Conservation (phyloP, 2,329 filamentous ascomycete genomes). For the Zalaria sp. region DNA sequence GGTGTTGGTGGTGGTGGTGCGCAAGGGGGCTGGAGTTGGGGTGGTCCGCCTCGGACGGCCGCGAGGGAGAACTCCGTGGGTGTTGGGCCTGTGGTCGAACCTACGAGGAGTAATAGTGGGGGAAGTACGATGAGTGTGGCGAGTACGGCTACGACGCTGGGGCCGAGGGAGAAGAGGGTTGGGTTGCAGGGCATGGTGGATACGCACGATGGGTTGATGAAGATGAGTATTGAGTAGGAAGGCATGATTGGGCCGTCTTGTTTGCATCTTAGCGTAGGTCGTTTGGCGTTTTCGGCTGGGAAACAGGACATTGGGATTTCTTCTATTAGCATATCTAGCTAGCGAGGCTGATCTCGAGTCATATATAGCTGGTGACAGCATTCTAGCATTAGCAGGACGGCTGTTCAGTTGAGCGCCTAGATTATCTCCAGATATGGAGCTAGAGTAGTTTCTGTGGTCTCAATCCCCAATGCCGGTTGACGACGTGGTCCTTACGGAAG, state of each 20-base stretch:
- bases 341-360: too few species aligned
- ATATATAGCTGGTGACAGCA: too few species aligned
- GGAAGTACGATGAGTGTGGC: constrained; percentile 4
- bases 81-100: not conserved
- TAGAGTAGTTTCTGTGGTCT: too few species aligned
- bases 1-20: not conserved
- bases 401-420: too few species aligned
- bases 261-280: not conserved
- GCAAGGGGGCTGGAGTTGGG: not conserved
- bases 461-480: too few species aligned
- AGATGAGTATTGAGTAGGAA: constrained; percentile 88
- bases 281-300: not conserved
- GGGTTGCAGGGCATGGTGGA: constrained; percentile 89
- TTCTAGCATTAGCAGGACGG: too few species aligned
- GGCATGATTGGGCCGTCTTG: not conserved
- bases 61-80: not conserved
- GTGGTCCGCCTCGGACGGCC: not conserved
- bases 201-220: constrained; percentile 89
- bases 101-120: constrained; percentile 6
- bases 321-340: too few species aligned
- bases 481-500: too few species aligned
- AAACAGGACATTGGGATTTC: too few species aligned
- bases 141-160: constrained; percentile 1
- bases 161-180: constrained; percentile 37
- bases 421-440: too few species aligned